Base-by-base conservation (phyloP, 2,329 filamentous ascomycete species). In the Mollisia scopiformis region DNA sequence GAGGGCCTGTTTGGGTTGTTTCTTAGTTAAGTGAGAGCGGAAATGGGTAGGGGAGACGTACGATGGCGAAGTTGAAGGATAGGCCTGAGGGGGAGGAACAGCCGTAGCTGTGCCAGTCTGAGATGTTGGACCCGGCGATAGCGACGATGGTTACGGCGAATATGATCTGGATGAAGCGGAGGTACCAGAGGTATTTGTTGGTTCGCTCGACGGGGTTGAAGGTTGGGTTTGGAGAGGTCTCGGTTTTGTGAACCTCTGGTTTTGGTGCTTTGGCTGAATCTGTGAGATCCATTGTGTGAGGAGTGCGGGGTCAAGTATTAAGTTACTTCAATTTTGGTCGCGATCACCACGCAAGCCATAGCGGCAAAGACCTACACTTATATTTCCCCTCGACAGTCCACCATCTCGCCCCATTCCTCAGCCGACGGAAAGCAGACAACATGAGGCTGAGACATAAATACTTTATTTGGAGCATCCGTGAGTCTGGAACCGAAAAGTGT, bases 141-240 rank as follows among this genome's bases (percentile, higher is more conserved):
- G n/a, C 50, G 8, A 53, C 50, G 10, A 53, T 53, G 19, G n/a
- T 23, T 4, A 53, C n/a, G n/a, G 50, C 50, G 30, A 53, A 53
- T n/a, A 53, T 11, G 30, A 37, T 35, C 13, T 53, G 31, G 39
- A 53, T 35, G n/a, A 53, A n/a, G n/a, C 50, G 50, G 2, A 53
- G 25, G 10, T 11, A 21, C 43, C 43, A 28, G 8, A 47, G 43
- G 16, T 47, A 47, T 28, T 47, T 6, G 43, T 47, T 28, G 21
- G 14, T 47, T 11, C 10, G n/a, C 43, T 16, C 23, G 43, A 11
- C n/a, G 21, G n/a, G n/a, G n/a, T n/a, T n/a, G n/a, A n/a, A n/a
- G n/a, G n/a, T n/a, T n/a, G n/a, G n/a, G n/a, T n/a, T n/a, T n/a
- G n/a, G n/a, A n/a, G n/a, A n/a, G n/a, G n/a, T n/a, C n/a, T n/a